Conservation (phyloP, 2,329 filamentous ascomycete species). For the Fusarium illudens region DNA sequence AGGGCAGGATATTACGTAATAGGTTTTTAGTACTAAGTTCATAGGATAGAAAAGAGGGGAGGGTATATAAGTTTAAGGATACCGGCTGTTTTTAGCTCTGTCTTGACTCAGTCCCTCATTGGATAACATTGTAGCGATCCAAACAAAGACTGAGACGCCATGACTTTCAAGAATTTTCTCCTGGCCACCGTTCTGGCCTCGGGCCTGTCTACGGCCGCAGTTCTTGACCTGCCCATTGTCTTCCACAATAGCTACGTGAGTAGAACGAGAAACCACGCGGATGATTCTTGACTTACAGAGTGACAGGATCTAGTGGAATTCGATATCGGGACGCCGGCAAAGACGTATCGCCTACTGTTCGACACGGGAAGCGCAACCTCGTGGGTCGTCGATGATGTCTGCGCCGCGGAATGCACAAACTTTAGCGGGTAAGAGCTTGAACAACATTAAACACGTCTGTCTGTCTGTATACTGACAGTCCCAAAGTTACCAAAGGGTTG, state of each 20-base stretch:
- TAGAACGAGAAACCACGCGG: neutral
- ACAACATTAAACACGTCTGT: no score
- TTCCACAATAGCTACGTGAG: constrained; percentile 22
- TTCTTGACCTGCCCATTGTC: constrained; percentile 25
- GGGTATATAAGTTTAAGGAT: neutral
- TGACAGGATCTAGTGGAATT: constrained; percentile 12
- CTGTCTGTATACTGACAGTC: neutral
- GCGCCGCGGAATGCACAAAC: constrained; percentile 42
- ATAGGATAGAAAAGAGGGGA: neutral
- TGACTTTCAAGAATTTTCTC: neutral
- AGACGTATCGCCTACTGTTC: constrained; percentile 44
- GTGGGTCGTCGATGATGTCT: constrained; percentile 45
- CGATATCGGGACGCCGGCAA: constrained; percentile 43
- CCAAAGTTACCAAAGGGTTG: constrained; percentile 38
- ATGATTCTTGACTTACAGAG: neutral
- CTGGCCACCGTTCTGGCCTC: neutral
- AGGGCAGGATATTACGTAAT: no score
- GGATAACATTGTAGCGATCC: neutral
- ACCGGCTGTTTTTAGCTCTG: no score
- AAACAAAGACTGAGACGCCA: neutral
- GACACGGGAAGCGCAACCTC: constrained; percentile 49
- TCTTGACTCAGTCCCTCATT: neutral
- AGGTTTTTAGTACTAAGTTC: no score
- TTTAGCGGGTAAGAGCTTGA: neutral
- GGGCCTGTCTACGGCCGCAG: neutral